A percentile compares a stretch with the other conserved stretches of the same genome.
These are phyloP conservation scores for Populus nigra DNA, from an alignment of 345 rosid species.

Conservation along the genomic window DNA sequence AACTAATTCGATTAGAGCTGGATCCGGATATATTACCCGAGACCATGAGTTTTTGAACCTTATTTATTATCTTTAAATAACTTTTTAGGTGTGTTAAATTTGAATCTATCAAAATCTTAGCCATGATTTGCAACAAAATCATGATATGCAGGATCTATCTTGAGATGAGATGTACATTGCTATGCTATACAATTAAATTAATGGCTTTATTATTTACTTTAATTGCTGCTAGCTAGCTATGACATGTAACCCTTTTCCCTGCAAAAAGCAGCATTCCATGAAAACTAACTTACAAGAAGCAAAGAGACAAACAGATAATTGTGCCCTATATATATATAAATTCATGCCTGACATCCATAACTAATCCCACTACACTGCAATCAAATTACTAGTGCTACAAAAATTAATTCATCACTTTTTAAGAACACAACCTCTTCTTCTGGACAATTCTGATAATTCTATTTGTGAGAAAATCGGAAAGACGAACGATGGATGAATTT, in stretches of 20 bases:
- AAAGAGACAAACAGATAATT: not conserved
- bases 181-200: not conserved
- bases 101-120: too few species aligned
- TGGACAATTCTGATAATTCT: too few species aligned
- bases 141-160: too few species aligned
- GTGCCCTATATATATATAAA: not conserved
- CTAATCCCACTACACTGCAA: slow-evolving; percentile 3
- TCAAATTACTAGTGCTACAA: not conserved
- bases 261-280: not conserved
- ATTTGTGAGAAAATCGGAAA: too few species aligned
- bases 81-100: too few species aligned
- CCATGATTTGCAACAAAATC: too few species aligned
- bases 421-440: too few species aligned
- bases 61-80: too few species aligned
- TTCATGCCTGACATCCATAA: slow-evolving; percentile 3
- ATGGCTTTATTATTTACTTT: not conserved
- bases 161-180: not conserved
- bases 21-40: rapidly evolving
- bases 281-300: not conserved
- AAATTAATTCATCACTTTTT: too few species aligned
- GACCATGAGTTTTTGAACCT: too few species aligned
- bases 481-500: not conserved
- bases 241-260: slow-evolving; percentile 3
- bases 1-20: too few species aligned
- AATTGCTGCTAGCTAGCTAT: not conserved